Conservation (phyloP, 805 yeast genomes). For the Metschnikowia shivogae region DNA sequence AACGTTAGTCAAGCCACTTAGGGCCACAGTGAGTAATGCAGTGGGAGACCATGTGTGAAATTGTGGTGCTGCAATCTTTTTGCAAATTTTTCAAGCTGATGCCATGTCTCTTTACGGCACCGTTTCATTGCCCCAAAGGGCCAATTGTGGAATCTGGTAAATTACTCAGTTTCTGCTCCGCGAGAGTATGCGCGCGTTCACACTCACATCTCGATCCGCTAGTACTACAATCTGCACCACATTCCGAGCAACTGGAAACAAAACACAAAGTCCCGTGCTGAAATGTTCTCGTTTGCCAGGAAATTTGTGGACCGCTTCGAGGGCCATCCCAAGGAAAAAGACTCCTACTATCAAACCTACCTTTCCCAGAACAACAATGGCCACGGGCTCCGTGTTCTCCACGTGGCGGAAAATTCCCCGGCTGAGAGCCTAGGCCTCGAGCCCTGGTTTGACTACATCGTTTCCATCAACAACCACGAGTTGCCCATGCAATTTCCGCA, state of each 20-base stretch:
- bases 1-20: neutral
- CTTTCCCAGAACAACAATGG: conserved; percentile 37
- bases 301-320: conserved; percentile 40
- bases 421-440: conserved; percentile 48
- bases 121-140: too few species aligned
- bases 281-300: conserved; percentile 44
- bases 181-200: too few species aligned
- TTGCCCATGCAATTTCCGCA: conserved; percentile 38
- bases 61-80: neutral
- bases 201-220: neutral
- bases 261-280: neutral
- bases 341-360: conserved; percentile 35
- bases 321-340: conserved; percentile 20
- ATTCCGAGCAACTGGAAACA: neutral
- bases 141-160: too few species aligned
- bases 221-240: neutral
- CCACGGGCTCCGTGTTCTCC: conserved; percentile 35
- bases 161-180: too few species aligned
- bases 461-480: conserved; percentile 75
- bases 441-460: conserved; percentile 82
- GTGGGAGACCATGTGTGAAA: neutral
- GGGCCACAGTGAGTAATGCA: neutral
- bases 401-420: conserved; percentile 35
- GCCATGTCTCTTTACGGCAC: neutral
- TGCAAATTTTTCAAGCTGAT: neutral